A percentile compares a stretch with the other conserved stretches of the same genome.
These are phyloP conservation scores for Curvularia sp. DNA, from an alignment of 2,329 filamentous ascomycete species.

Conservation along the genomic window DNA sequence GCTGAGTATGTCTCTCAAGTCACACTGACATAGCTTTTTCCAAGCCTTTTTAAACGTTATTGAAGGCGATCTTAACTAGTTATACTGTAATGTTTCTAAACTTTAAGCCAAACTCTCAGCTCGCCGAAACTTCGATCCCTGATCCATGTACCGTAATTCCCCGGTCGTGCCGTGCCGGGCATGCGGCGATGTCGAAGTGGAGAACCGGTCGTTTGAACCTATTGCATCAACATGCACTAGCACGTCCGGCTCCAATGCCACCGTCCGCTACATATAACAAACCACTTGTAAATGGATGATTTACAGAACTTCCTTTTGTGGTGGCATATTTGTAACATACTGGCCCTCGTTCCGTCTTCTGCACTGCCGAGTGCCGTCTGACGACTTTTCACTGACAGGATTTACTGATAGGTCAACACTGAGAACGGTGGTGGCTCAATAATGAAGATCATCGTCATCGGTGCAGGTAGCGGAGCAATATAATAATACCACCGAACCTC, in stretches of 20 bases:
- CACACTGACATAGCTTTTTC: background rate
- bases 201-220: conserved; percentile 27
- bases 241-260: conserved; percentile 8
- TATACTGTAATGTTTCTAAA: background rate
- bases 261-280: conserved; percentile 7
- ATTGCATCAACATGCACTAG: conserved; percentile 18
- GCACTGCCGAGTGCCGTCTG: background rate
- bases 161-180: background rate
- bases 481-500: background rate
- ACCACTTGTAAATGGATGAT: background rate
- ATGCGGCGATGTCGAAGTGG: conserved; percentile 20
- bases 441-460: conserved; percentile 37
- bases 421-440: conserved; percentile 5
- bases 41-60: background rate
- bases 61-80: background rate
- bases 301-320: background rate
- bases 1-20: background rate
- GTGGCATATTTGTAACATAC: background rate
- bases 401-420: background rate
- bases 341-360: background rate
- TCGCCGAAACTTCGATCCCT: background rate
- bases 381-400: background rate
- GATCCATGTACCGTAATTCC: background rate
- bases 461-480: conserved; percentile 25
- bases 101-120: background rate